Evolutionary conservation across 768 basidiomycete species (phyloP).

Genomic region (Podaxis mareebaensis): DNA sequence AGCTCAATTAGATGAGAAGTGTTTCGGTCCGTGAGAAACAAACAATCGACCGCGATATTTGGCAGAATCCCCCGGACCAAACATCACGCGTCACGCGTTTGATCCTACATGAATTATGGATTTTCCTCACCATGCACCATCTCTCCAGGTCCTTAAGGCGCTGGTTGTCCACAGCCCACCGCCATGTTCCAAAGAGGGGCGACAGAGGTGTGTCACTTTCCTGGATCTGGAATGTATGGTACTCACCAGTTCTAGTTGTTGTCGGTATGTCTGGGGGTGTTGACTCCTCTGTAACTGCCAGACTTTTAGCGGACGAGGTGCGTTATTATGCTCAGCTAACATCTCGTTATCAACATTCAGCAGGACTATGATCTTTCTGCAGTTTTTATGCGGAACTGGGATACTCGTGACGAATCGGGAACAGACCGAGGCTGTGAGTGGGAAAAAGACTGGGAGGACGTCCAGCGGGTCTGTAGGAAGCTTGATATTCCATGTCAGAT

Average conservation of each 20-base stretch:
- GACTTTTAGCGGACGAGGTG: slow-evolving; percentile 69
- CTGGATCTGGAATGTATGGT: neutral
- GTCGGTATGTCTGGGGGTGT: slow-evolving; percentile 96
- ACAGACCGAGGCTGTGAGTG: slow-evolving; percentile 89
- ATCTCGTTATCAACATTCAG: neutral
- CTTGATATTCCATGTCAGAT: slow-evolving; percentile 74
- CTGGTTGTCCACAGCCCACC: neutral
- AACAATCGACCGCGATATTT: slow-evolving; percentile 17
- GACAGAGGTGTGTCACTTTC: slow-evolving; percentile 28
- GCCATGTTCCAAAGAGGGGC: slow-evolving; percentile 26
- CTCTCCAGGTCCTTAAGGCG: slow-evolving; percentile 5
- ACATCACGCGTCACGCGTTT: slow-evolving; percentile 16
- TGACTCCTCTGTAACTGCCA: slow-evolving; percentile 89
- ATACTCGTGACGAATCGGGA: slow-evolving; percentile 78
- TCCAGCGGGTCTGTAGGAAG: slow-evolving; percentile 73
- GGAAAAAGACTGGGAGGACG: slow-evolving; percentile 95
- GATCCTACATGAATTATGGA: neutral
- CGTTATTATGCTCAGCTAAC: slow-evolving; percentile 14
- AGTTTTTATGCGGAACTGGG: slow-evolving; percentile 97
- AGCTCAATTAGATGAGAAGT: neutral
- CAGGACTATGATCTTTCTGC: slow-evolving; percentile 84
- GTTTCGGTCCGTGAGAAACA: slow-evolving; percentile 15
- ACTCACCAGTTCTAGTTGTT: slow-evolving; percentile 54
- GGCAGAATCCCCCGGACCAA: neutral
- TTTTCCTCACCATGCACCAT: neutral